Percentiles rank a stretch among this genome's conserved stretches.
These are phyloP conservation scores for Musa beccarii DNA, from an alignment of 176 grass and related monocot species.

Conservation along the genomic window DNA sequence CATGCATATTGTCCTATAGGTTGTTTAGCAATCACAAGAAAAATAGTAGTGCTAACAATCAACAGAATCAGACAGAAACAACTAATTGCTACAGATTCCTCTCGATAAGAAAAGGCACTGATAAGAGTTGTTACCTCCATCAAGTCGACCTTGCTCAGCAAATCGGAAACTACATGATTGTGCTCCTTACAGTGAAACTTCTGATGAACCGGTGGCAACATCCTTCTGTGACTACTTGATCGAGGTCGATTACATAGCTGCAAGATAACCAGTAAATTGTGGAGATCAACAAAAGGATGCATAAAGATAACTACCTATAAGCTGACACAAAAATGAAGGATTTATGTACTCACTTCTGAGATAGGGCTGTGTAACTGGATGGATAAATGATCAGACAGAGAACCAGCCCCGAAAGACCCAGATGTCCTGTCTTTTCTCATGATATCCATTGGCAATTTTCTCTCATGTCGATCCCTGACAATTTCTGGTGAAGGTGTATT, in stretches of 20 bases:
- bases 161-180: conserved; percentile 21
- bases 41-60: not conserved
- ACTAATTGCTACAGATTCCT: not conserved
- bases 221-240: conserved; percentile 27
- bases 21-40: too few species aligned
- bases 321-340: not conserved
- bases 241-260: not conserved
- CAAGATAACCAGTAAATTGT: not conserved
- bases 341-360: not conserved
- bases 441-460: not conserved
- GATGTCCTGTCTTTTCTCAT: not conserved
- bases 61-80: not conserved
- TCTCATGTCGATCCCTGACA: not conserved
- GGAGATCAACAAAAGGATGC: not conserved
- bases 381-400: not conserved
- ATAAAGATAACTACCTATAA: not conserved
- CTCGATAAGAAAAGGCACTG: not conserved
- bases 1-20: too few species aligned
- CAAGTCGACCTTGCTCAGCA: conserved; percentile 10
- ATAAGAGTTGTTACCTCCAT: conserved; percentile 22
- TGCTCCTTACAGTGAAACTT: conserved; percentile 19
- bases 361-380: not conserved
- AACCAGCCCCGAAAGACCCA: not conserved
- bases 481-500: conserved; percentile 23
- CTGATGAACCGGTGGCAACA: not conserved